Conservation (phyloP, 1,139 yeast genomes). For the Yamadazyma taylorii region DNA sequence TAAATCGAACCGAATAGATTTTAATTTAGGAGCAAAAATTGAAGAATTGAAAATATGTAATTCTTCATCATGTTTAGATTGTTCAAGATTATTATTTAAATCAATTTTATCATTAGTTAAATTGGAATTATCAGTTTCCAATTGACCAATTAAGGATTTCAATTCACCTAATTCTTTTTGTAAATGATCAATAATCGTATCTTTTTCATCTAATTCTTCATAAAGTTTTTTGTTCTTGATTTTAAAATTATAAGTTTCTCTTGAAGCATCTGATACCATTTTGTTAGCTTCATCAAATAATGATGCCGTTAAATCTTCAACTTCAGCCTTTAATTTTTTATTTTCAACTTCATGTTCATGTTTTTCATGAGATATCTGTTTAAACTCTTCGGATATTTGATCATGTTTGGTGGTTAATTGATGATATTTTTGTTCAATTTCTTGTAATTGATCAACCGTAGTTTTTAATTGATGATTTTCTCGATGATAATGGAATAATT, state of each 20-base stretch:
- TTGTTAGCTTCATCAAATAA: constrained; percentile 77
- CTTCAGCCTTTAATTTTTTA: constrained; percentile 60
- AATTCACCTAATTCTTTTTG: constrained; percentile 71
- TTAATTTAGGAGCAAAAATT: constrained; percentile 54
- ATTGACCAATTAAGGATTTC: constrained; percentile 49
- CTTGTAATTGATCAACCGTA: constrained; percentile 18
- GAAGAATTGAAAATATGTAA: constrained; percentile 10
- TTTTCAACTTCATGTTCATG: constrained; percentile 60
- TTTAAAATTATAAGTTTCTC: constrained; percentile 55
- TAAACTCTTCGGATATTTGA: constrained; percentile 34
- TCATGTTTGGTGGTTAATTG: constrained; percentile 28
- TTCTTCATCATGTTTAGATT: constrained; percentile 7
- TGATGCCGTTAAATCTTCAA: constrained; percentile 74
- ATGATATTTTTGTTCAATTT: constrained; percentile 28
- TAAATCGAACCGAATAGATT: constrained; percentile 61
- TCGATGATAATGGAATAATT: constrained; percentile 31
- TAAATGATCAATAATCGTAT: constrained; percentile 61
- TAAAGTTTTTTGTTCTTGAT: constrained; percentile 56
- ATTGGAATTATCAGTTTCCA: constrained; percentile 30
- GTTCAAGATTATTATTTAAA: constrained; percentile 7
- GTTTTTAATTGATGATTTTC: constrained; percentile 29
- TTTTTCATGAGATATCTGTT: constrained; percentile 34
- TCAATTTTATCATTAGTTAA: constrained; percentile 10
- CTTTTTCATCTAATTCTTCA: constrained; percentile 72
- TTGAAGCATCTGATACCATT: constrained; percentile 73